Percentiles rank a stretch among this genome's conserved stretches.
phyloP scores from a whole-genome alignment of 768 basidiomycete genomes.

The Russula compacta region DNA sequence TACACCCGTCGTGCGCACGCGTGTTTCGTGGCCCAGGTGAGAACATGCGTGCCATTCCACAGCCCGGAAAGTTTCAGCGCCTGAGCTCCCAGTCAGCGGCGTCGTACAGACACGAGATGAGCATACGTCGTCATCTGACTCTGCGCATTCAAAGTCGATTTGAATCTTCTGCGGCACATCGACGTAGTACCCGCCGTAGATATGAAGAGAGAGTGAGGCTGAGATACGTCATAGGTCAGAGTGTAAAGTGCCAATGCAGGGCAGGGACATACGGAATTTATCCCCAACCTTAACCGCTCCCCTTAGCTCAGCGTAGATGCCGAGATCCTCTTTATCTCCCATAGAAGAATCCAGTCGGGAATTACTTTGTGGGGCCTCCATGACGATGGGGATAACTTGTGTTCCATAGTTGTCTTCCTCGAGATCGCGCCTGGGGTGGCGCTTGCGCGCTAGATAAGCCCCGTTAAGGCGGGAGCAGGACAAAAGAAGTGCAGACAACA shows the following conservation, averaged over 20 bases:
- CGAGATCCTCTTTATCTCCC: conserved; percentile 4
- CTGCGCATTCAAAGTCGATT: conserved; percentile 25
- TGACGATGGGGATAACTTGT: conserved; percentile 2
- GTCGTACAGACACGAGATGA: neutral
- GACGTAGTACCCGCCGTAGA: conserved; percentile 26
- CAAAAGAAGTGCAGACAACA: neutral
- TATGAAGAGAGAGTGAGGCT: conserved; percentile 23
- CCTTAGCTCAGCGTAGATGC: conserved; percentile 5
- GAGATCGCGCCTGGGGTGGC: conserved; percentile 1
- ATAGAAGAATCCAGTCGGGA: neutral
- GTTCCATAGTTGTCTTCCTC: neutral
- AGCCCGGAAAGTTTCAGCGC: conserved; percentile 14
- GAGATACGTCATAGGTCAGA: neutral
- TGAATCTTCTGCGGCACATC: conserved; percentile 22
- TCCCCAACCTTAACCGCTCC: neutral
- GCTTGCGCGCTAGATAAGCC: conserved; percentile 4
- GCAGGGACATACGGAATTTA: neutral
- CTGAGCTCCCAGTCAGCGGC: neutral
- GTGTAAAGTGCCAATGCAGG: neutral
- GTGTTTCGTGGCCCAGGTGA: conserved; percentile 25
- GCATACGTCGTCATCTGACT: conserved; percentile 24
- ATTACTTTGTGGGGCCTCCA: neutral
- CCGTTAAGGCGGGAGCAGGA: neutral
- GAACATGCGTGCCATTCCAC: conserved; percentile 25
- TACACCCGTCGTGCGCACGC: conserved; percentile 21